Conservation (phyloP, 2,329 filamentous ascomycete species). For the Shiraia bambusicola region DNA sequence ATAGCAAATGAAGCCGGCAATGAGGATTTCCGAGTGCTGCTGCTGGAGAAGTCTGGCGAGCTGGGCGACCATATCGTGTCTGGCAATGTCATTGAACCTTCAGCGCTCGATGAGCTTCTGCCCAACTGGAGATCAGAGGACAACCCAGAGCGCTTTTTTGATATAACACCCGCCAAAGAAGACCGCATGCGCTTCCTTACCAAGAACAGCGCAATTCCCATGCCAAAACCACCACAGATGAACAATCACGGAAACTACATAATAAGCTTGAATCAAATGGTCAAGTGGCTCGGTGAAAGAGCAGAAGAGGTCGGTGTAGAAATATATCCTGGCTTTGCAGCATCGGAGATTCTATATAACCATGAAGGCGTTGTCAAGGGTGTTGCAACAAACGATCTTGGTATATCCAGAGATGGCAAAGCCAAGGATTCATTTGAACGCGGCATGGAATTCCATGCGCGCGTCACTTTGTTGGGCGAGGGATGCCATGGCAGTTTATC, state of each 20-base stretch:
- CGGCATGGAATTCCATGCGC: slow-evolving; percentile 97
- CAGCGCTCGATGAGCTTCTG: slow-evolving; percentile 82
- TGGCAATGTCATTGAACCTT: slow-evolving; percentile 90
- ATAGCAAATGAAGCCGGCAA: slow-evolving; percentile 92
- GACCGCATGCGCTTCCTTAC: slow-evolving; percentile 96
- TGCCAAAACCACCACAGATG: slow-evolving; percentile 95
- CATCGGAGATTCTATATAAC: slow-evolving; percentile 86
- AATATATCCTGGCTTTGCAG: slow-evolving; percentile 93
- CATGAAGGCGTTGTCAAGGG: slow-evolving; percentile 85
- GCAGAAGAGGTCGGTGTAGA: slow-evolving; percentile 97
- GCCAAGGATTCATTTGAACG: slow-evolving; percentile 90
- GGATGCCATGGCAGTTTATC: slow-evolving; percentile 94
- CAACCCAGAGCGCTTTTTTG: slow-evolving; percentile 84
- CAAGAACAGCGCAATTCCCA: slow-evolving; percentile 71
- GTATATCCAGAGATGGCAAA: slow-evolving; percentile 76
- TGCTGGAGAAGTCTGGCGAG: slow-evolving; percentile 94
- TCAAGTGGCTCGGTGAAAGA: slow-evolving; percentile 91
- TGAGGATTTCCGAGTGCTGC: slow-evolving; percentile 88
- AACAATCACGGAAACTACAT: slow-evolving; percentile 98
- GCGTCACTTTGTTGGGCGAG: slow-evolving; percentile 88
- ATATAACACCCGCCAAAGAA: slow-evolving; percentile 77
- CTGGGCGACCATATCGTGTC: slow-evolving; percentile 93
- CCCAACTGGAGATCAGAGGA: slow-evolving; percentile 90
- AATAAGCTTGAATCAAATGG: slow-evolving; percentile 89
- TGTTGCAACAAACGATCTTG: slow-evolving; percentile 93